Evolutionary conservation across 768 basidiomycete genomes (phyloP).

Genomic region (Tylopilus sp.): DNA sequence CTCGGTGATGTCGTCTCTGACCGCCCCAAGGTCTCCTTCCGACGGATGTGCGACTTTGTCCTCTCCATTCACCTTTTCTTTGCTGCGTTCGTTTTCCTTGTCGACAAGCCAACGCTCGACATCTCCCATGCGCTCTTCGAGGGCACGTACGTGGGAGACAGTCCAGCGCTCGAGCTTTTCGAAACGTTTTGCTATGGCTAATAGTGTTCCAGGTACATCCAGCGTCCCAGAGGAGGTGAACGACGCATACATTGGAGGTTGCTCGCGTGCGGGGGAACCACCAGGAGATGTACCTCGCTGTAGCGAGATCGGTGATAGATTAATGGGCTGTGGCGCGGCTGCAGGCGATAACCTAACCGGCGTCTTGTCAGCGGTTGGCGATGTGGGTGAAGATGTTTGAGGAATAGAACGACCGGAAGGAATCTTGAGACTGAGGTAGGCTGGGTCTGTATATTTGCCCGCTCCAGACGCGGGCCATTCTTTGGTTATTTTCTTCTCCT

Average conservation of each 20-base stretch:
- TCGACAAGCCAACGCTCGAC: slow-evolving; percentile 90
- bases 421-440: slow-evolving; percentile 53
- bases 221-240: slow-evolving; percentile 68
- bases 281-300: slow-evolving; percentile 42
- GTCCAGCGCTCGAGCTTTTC: slow-evolving; percentile 92
- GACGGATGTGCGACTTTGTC: slow-evolving; percentile 15
- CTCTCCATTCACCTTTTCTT: slow-evolving; percentile 21
- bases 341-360: slow-evolving; percentile 30
- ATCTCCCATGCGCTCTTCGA: slow-evolving; percentile 90
- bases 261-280: slow-evolving; percentile 39
- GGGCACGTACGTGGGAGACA: slow-evolving; percentile 79
- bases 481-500: slow-evolving; percentile 38
- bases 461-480: slow-evolving; percentile 56
- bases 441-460: slow-evolving; percentile 54
- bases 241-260: slow-evolving; percentile 72
- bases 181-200: slow-evolving; percentile 71
- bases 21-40: slow-evolving; percentile 43
- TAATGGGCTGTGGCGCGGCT: slow-evolving; percentile 43
- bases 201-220: slow-evolving; percentile 70
- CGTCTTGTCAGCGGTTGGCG: slow-evolving; percentile 51
- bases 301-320: slow-evolving; percentile 64
- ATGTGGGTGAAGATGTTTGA: slow-evolving; percentile 51
- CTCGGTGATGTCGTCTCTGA: slow-evolving; percentile 69
- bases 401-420: slow-evolving; percentile 47
- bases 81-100: slow-evolving; percentile 58